Percentiles rank a stretch among this genome's conserved stretches.
Evolutionary conservation across 2,329 filamentous ascomycete genomes (phyloP).

Genomic region (Paecilomyces niveus): DNA sequence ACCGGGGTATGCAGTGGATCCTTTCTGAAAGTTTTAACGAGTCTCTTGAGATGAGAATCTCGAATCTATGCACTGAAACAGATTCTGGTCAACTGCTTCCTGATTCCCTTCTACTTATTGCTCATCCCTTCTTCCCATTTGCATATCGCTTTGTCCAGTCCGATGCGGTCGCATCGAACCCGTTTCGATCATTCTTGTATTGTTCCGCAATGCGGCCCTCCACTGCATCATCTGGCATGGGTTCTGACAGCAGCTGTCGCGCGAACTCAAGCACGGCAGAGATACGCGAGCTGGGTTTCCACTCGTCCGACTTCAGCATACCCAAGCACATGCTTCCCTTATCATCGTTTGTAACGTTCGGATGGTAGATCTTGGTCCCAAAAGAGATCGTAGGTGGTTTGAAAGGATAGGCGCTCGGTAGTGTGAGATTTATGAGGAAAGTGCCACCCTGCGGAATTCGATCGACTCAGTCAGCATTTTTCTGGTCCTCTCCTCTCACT

Average conservation of each 20-base stretch:
- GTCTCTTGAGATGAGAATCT: not conserved
- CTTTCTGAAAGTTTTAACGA: not conserved
- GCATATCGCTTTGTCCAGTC: constrained; percentile 72
- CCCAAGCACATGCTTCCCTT: constrained; percentile 79
- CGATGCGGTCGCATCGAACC: constrained; percentile 68
- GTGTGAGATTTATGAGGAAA: constrained; percentile 65
- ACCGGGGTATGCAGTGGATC: not conserved
- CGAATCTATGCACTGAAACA: not conserved
- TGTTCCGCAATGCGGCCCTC: constrained; percentile 81
- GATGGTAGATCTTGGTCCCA: constrained; percentile 88
- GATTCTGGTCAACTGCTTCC: not conserved
- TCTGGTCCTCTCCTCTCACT: not conserved
- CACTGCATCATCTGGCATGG: constrained; percentile 82
- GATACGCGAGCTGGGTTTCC: constrained; percentile 83
- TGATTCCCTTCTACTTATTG: constrained; percentile 9
- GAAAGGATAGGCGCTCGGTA: constrained; percentile 82
- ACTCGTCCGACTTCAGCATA: constrained; percentile 76
- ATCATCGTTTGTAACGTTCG: constrained; percentile 84
- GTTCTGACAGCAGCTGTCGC: constrained; percentile 66
- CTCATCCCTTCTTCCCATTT: constrained; percentile 20
- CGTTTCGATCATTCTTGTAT: constrained; percentile 60
- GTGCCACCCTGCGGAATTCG: constrained; percentile 51
- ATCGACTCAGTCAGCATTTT: not conserved
- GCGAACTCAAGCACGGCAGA: constrained; percentile 69
- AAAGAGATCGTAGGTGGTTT: constrained; percentile 76